Evolutionary conservation across 352 stramenopile genomes (phyloP), one percentile per base, ranked within the genome.

Genomic region (Nothophytophthora sp.): DNA sequence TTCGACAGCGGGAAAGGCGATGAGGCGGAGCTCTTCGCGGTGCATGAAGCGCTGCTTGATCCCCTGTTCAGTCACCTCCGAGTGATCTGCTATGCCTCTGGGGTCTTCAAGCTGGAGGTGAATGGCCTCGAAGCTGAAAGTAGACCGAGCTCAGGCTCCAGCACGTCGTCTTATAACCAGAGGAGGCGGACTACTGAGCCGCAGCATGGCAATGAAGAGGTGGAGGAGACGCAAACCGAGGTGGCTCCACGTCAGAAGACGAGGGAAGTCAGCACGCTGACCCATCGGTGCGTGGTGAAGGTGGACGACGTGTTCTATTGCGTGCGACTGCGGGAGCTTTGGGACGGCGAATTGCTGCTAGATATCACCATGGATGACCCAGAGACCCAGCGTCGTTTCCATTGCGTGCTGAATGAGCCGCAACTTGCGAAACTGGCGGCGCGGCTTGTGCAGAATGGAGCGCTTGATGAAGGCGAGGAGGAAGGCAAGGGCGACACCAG

Each of bases 291-390:
- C 36, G 79, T 86, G 24, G 63, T 85, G 1, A 65, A 69, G n/a
- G 55, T 81, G 12, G 62, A 40, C 19, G 60, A 68, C 0, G 50
- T 69, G 0, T 88, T 85, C 50, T 88, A 83, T 40, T 86, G 74
- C 22, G 47, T 86, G 34, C 70, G 67, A 4, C 67, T 86, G 35
- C 70, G 81, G 52, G 77, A 88, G 42, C 23, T 85, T 1, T 88
- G 74, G 74, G 74, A 88, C 36, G 74, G 66, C 10, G 77, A 89
- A n/a, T 52, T 87, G 20, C 65, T 79, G 47, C 61, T 89, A 1
- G 65, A 73, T 18, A 59, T 88, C 23, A 67, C 53, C 0, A 81
- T 86, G 65, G 75, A 86, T 39, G 70, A 87, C 36, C 70, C 75
- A 0, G 75, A 87, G 25, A 58, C 60, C 0, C 64, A 67, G 9